phyloP scores from a whole-genome alignment of 805 yeast genomes.

The Saturnispora quitensis region DNA sequence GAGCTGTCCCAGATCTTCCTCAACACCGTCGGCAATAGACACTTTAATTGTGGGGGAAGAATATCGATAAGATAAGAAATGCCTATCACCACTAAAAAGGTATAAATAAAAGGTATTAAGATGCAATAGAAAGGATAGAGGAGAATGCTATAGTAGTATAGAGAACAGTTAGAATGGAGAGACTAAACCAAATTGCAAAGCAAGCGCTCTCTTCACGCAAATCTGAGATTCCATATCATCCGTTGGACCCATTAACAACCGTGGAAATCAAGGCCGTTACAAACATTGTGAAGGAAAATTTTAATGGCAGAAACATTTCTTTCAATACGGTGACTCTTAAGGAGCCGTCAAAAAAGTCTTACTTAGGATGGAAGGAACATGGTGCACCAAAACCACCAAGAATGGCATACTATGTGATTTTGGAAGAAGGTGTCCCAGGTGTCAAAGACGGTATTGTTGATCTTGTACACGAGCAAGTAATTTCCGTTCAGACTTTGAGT shows the following conservation, averaged over 20 bases:
- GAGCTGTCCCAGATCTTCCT: neutral
- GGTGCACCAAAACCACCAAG: conserved; percentile 58
- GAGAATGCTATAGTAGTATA: neutral
- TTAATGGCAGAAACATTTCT: conserved; percentile 34
- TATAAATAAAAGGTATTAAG: neutral
- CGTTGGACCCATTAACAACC: conserved; percentile 62
- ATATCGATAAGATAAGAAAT: neutral
- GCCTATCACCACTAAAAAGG: neutral
- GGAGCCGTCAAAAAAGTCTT: conserved; percentile 61
- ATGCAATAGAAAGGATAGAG: neutral
- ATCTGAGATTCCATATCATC: conserved; percentile 52
- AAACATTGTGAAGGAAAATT: conserved; percentile 40
- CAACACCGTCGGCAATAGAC: neutral
- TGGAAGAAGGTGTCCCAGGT: conserved; percentile 50
- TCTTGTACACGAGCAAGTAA: conserved; percentile 38
- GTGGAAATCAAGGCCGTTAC: conserved; percentile 54
- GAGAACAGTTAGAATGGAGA: conserved; percentile 37
- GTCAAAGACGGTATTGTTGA: conserved; percentile 66
- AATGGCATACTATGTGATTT: conserved; percentile 55
- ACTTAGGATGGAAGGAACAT: conserved; percentile 55
- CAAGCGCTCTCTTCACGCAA: conserved; percentile 49
- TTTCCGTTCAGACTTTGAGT: conserved; percentile 38
- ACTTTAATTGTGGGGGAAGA: neutral
- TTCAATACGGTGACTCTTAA: conserved; percentile 64
- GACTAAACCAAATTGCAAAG: conserved; percentile 53